Evolutionary conservation across 2,329 filamentous ascomycete genomes (phyloP), one percentile per base, ranked within the genome.

Genomic region (Seiridium cupressi): DNA sequence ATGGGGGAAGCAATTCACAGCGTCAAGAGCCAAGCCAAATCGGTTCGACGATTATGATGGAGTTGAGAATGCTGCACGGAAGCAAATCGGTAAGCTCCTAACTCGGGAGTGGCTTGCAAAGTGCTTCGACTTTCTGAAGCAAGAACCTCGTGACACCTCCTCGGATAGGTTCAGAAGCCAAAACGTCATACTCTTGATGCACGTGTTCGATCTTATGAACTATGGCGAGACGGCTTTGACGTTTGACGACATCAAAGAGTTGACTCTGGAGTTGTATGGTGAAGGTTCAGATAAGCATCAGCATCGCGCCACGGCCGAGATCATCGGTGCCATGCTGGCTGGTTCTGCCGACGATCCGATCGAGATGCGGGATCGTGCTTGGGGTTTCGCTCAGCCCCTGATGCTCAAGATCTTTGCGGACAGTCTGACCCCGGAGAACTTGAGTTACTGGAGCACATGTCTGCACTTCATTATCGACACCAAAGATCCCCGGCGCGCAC

Each of bases 251-350:
- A 88, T 99, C 73, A 90, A 94, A 70, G 89, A 93, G 66, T 81
- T 97, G 62, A 86, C 91, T 4, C 80, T 84, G 61, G 85, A 86
- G 2, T 87, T 96, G 0, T 98, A 92, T 69, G 94, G 89, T 11
- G 94, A 99, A 73, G 95, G 96, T 8, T 95, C 89, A 68, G 95
- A 99, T 73, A 97, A 97, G 76, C 95, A 99, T 73, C 94, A 99
- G 73, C 95, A 99, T 73, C 91, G 95, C 57, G 95, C 95, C 13
- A 97, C 95, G 2, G 87, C 95, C 0, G 95, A 99, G 76, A 97
- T 99, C 59, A 79, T 99, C 55, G 93, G 91, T 11, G 93, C 92
- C 4, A 76, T 99, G 68, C 81, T 99, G 34, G 87, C 88, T 13
- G 92, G 91, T 42, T 92, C 92, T 13, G 85, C 89, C 54, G 93